These are phyloP conservation scores for Boechera stricta DNA, from an alignment of 345 rosid species.

Conservation along the genomic window DNA sequence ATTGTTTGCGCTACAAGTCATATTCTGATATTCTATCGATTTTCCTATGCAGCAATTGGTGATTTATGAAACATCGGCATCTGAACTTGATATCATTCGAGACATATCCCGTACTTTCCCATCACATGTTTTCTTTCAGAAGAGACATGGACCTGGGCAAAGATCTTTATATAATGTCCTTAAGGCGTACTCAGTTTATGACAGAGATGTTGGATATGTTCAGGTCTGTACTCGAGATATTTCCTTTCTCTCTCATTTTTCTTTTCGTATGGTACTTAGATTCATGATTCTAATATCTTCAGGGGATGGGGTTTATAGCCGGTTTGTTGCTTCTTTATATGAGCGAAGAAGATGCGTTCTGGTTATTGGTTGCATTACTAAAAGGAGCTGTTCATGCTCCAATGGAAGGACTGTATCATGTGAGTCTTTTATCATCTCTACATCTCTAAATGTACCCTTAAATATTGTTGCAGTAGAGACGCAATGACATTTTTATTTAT, in stretches of 20 bases:
- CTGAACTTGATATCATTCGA: slow-evolving; percentile 92
- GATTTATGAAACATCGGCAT: slow-evolving; percentile 89
- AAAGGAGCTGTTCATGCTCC: slow-evolving; percentile 99
- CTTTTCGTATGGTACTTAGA: slow-evolving; percentile 6
- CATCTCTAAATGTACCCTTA: no score
- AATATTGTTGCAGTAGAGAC: no score
- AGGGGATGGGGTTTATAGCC: slow-evolving; percentile 98
- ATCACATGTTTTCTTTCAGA: slow-evolving; percentile 96
- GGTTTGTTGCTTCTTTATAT: slow-evolving; percentile 92
- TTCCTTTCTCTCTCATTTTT: background rate
- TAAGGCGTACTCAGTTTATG: slow-evolving; percentile 95
- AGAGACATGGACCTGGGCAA: slow-evolving; percentile 99
- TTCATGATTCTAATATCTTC: slow-evolving; percentile 41
- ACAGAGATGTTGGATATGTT: slow-evolving; percentile 97
- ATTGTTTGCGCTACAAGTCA: background rate
- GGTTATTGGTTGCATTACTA: slow-evolving; percentile 92
- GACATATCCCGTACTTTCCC: slow-evolving; percentile 98
- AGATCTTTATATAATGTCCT: slow-evolving; percentile 95
- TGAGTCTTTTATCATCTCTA: slow-evolving; percentile 31
- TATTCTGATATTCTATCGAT: background rate
- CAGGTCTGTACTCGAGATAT: slow-evolving; percentile 58
- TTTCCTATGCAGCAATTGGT: slow-evolving; percentile 78
- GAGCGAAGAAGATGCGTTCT: slow-evolving; percentile 99
- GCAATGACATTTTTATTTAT: no score
- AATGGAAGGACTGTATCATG: slow-evolving; percentile 97